These are phyloP conservation scores for Phytopythium sindhum DNA, from an alignment of 352 stramenopile genomes.

Conservation along the genomic window DNA sequence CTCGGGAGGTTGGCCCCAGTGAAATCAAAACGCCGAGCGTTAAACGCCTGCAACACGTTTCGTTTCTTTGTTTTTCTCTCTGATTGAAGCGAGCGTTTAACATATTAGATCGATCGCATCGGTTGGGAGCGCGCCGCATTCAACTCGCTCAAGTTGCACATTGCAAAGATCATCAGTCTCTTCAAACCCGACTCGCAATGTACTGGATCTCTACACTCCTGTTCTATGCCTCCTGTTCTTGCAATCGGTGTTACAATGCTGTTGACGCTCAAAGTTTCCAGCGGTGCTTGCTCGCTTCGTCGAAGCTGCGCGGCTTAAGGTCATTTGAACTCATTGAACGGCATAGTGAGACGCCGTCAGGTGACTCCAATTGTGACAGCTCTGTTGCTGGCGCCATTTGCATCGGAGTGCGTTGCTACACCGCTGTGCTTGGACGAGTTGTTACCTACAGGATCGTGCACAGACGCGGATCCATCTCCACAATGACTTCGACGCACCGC, in stretches of 20 bases:
- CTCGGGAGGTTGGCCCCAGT: background rate
- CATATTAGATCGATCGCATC: background rate
- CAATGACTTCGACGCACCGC: background rate
- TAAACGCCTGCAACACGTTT: background rate
- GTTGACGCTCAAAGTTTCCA: no score
- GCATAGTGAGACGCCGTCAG: background rate
- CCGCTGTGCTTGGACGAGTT: background rate
- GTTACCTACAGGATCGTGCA: no score
- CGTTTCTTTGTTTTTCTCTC: constrained; percentile 6
- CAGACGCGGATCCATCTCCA: background rate
- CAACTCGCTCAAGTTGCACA: background rate
- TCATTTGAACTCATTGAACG: background rate
- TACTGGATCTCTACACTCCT: no score
- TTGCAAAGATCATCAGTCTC: background rate
- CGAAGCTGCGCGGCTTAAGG: background rate
- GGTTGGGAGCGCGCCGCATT: background rate
- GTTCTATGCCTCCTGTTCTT: no score
- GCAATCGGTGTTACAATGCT: no score
- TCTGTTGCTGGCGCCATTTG: background rate
- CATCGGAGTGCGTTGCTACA: background rate
- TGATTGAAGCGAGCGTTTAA: constrained; percentile 1
- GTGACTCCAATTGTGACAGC: background rate
- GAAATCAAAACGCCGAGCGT: background rate
- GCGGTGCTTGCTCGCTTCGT: background rate
- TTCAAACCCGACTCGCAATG: no score